Base-by-base conservation (phyloP, 805 yeast species). In the Metschnikowia corniflorae region DNA sequence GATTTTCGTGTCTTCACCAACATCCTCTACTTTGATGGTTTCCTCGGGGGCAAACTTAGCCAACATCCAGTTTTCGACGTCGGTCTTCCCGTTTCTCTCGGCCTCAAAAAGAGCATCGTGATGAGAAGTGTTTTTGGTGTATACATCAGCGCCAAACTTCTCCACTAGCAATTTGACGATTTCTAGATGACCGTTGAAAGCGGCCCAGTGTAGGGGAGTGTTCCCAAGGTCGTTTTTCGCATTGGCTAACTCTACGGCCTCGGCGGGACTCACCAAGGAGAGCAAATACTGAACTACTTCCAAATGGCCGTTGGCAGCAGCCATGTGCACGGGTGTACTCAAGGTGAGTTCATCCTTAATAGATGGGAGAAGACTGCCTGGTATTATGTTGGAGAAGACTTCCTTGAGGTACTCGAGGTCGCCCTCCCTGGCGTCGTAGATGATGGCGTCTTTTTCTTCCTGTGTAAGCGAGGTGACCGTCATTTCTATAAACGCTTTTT, bases 191-290 rank as follows among this genome's bases (percentile, higher is more conserved):
- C 97, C 97, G 52, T 86, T 88, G 47, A 79, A 75, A 0, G 95
- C 75, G 0, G 97, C 97, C 99, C 99, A 93, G 58, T 93, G 97
- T 46, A 93, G 69, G 1, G 97, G 84, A 0, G 98, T 89, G 58
- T 93, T 93, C 2, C 97, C 98, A 15, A 83, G 77, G 33, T 77
- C 83, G 56, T 93, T 93, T 37, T 67, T 42, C 13, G 48, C 49
- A 17, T 55, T 43, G 10, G 61, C 68, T 39, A 63, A 51, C 20
- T 42, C 37, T 9, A 37, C 50, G 12, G 77, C 76, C 7, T 77
- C 71, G 21, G 58, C 66, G 21, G 65, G 58, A 1, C 71, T 51
- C 4, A 80, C 40, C 19, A 77, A 53, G 0, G 74, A 63, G 21
- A 87, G 54, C 17, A 88, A 58, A 49, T 73, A 83, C 50, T 74